Conservation (phyloP, 1,284 basidiomycete species). For the Cryptococcus sp. region DNA sequence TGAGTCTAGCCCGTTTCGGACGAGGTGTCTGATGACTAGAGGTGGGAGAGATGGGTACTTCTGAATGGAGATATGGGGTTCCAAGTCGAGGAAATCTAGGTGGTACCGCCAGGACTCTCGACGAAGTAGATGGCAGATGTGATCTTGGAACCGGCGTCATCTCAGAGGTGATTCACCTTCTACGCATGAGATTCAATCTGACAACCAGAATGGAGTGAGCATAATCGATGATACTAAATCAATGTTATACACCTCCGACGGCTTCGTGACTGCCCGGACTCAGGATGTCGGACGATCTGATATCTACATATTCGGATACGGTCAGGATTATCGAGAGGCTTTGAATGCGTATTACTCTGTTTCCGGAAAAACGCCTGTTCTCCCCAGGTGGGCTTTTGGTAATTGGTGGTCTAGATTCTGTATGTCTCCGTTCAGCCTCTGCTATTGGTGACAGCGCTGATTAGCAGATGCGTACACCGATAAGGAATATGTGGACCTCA, state of each 20-base stretch:
- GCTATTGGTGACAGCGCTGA: background rate
- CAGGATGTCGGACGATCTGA: conserved; percentile 5
- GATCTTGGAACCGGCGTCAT: conserved; percentile 18
- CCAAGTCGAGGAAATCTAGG: conserved; percentile 10
- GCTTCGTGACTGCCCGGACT: conserved; percentile 15
- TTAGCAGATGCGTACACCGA: conserved; percentile 14
- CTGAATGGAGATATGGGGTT: conserved; percentile 7
- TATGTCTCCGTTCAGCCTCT: conserved; percentile 1
- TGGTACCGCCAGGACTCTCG: conserved; percentile 21
- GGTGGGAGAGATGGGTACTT: background rate
- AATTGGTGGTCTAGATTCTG: conserved; percentile 30
- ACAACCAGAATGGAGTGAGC: conserved; percentile 11
- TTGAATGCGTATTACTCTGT: conserved; percentile 15
- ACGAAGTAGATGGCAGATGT: conserved; percentile 16
- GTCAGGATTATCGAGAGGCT: conserved; percentile 16
- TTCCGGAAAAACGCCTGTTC: conserved; percentile 14
- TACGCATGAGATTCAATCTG: background rate
- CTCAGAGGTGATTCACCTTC: conserved; percentile 9
- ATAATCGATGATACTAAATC: conserved; percentile 18
- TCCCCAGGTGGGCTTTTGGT: conserved; percentile 25
- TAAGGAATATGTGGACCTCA: conserved; percentile 16
- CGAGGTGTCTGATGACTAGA: background rate
- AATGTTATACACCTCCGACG: conserved; percentile 19
- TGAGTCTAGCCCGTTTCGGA: background rate
- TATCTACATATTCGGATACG: conserved; percentile 24